These are phyloP conservation scores for Dillenia turbinata DNA, from an alignment of 164 flowering plant genomes.

Conservation along the genomic window DNA sequence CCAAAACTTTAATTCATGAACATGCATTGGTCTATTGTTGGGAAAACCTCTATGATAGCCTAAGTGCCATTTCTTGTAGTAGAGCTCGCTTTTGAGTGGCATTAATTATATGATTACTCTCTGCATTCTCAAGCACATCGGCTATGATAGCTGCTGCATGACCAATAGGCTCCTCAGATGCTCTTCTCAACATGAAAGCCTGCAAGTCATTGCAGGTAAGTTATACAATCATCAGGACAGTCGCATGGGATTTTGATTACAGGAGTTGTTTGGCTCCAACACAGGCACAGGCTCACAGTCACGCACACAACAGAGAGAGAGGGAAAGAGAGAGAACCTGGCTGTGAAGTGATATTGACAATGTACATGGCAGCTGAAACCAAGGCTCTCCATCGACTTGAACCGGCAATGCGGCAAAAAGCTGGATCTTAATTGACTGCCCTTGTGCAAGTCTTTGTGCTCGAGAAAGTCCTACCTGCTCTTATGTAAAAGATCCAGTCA, in stretches of 20 bases:
- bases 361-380: slow-evolving; percentile 83
- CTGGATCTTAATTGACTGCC: slow-evolving; percentile 82
- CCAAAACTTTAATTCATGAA: background rate
- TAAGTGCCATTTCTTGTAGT: slow-evolving; percentile 95
- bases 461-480: slow-evolving; percentile 93
- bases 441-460: slow-evolving; percentile 95
- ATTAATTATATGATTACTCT: slow-evolving; percentile 63
- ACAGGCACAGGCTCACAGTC: background rate
- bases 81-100: slow-evolving; percentile 84
- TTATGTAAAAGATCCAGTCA: slow-evolving; percentile 4
- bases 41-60: slow-evolving; percentile 42
- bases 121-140: slow-evolving; percentile 92
- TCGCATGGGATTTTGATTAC: no score
- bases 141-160: slow-evolving; percentile 96
- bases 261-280: background rate
- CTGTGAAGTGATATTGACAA: slow-evolving; percentile 84
- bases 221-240: no score
- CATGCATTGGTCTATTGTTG: no score
- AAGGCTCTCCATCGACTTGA: slow-evolving; percentile 98
- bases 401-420: slow-evolving; percentile 75
- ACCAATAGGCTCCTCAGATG: slow-evolving; percentile 95
- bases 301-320: slow-evolving; percentile 3
- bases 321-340: slow-evolving; percentile 58
- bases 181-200: slow-evolving; percentile 96
- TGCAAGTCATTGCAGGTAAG: slow-evolving; percentile 10